A percentile compares a stretch with the other conserved stretches of the same genome.
These are phyloP conservation scores for Sphenostylis stenocarpa DNA, from an alignment of 306 rosid species.

Conservation along the genomic window DNA sequence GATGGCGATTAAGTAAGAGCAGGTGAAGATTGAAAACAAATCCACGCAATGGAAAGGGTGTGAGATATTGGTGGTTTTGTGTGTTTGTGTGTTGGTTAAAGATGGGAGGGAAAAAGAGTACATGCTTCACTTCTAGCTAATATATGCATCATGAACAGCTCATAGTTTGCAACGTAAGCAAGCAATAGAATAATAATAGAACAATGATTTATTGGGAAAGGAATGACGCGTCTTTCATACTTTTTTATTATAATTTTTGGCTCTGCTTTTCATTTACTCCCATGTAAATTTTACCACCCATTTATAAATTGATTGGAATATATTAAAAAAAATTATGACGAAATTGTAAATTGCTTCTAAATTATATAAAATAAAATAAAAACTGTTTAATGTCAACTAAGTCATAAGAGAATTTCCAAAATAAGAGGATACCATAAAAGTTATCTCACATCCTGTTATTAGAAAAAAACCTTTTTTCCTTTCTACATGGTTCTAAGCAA, in stretches of 20 bases:
- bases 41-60: conserved; percentile 33
- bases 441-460: not conserved
- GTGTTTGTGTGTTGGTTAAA: conserved; percentile 26
- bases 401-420: no score
- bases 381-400: no score
- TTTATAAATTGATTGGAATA: no score
- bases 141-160: conserved; percentile 18
- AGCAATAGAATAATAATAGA: conserved; percentile 3
- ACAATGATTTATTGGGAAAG: not conserved
- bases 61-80: not conserved
- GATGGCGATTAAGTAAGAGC: conserved; percentile 46
- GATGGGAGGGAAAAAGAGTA: not conserved
- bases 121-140: not conserved
- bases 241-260: not conserved
- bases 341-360: no score
- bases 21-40: conserved; percentile 46
- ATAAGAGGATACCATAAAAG: not conserved
- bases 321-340: no score
- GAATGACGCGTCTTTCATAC: not conserved
- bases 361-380: no score
- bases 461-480: not conserved
- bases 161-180: conserved; percentile 12
- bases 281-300: no score
- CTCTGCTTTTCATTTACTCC: not conserved
- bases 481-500: not conserved